phyloP scores from a whole-genome alignment of 148 eudicot species.

The Oxyria digyna region DNA sequence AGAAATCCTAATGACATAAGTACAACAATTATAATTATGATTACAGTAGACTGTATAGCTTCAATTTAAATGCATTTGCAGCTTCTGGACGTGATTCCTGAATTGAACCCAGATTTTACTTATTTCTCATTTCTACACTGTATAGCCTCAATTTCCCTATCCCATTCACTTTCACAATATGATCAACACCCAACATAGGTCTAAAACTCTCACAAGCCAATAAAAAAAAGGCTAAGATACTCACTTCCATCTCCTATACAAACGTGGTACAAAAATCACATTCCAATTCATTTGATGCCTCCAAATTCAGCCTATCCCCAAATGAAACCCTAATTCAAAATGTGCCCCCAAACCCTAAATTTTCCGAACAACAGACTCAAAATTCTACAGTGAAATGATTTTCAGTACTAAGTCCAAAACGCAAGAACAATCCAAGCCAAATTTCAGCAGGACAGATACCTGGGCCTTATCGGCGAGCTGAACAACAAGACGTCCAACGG shows the following conservation, averaged over 20 bases:
- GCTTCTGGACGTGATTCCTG: too few species aligned
- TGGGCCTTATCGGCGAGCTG: slow-evolving; percentile 98
- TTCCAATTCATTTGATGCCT: background rate
- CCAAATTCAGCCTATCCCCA: background rate
- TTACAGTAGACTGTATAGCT: background rate
- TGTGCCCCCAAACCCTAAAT: background rate
- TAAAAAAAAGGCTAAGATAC: background rate
- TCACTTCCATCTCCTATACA: background rate
- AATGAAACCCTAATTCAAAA: background rate
- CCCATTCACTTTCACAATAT: background rate
- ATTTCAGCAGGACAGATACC: slow-evolving; percentile 20
- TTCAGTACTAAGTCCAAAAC: too few species aligned
- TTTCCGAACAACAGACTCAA: background rate
- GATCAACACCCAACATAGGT: background rate
- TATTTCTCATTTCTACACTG: background rate
- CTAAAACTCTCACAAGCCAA: background rate
- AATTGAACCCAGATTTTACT: background rate
- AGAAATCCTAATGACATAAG: too few species aligned
- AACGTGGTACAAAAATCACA: background rate
- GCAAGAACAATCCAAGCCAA: background rate
- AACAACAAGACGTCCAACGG: slow-evolving; percentile 54
- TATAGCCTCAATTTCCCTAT: background rate
- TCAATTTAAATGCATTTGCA: too few species aligned
- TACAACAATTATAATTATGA: background rate
- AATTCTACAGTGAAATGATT: background rate